Conservation (phyloP, 257 asterid genomes). For the Petunia secreta region DNA sequence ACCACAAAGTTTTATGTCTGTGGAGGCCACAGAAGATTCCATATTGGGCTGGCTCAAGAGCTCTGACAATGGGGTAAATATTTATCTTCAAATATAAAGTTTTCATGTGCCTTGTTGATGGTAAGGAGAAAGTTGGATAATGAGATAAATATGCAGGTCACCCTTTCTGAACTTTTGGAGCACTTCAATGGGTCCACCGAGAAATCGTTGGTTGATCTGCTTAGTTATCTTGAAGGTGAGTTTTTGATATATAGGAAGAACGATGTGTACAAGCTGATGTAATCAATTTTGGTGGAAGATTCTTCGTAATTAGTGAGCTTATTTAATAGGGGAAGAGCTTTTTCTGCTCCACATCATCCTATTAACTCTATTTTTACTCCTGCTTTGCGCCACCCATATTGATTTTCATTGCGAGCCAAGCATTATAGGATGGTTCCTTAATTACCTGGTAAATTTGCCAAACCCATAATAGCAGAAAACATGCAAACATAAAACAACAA, state of each 20-base stretch:
- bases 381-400: background rate
- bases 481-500: background rate
- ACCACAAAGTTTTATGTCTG: conserved; percentile 34
- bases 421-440: background rate
- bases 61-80: conserved; percentile 72
- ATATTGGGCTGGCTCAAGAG: conserved; percentile 58
- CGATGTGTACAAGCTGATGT: conserved; percentile 61
- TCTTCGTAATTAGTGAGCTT: conserved; percentile 28
- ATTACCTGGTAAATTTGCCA: background rate
- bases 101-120: conserved; percentile 1
- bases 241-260: conserved; percentile 68
- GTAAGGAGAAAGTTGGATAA: background rate
- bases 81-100: conserved; percentile 5
- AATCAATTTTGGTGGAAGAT: conserved; percentile 28
- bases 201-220: conserved; percentile 52
- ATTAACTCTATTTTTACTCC: background rate
- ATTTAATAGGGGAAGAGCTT: conserved; percentile 18
- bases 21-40: conserved; percentile 60
- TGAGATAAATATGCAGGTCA: conserved; percentile 54
- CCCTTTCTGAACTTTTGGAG: conserved; percentile 53
- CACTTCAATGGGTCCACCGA: conserved; percentile 71
- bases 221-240: conserved; percentile 69
- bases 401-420: background rate
- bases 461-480: background rate
- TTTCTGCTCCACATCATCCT: background rate